phyloP scores from a whole-genome alignment of 2,329 filamentous ascomycete genomes.

The Graphilbum fragrans region DNA sequence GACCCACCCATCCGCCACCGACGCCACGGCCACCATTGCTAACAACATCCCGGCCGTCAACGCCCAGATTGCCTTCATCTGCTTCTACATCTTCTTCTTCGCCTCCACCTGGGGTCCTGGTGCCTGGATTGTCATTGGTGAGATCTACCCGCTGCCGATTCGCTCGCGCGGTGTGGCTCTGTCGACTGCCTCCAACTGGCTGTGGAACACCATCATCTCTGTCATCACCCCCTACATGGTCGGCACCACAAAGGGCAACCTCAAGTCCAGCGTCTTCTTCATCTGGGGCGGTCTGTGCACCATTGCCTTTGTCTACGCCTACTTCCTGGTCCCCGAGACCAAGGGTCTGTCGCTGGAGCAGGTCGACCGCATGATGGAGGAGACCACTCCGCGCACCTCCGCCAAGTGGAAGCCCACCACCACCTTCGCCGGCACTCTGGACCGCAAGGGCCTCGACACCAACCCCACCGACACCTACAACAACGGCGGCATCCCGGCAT shows the following conservation, averaged over 20 bases:
- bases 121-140: constrained; percentile 73
- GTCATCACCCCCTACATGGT: constrained; percentile 49
- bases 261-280: constrained; percentile 62
- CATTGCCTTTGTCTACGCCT: constrained; percentile 49
- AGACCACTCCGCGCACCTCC: constrained; percentile 66
- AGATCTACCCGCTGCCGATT: constrained; percentile 83
- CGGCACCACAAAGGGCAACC: constrained; percentile 46
- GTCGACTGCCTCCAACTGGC: constrained; percentile 83
- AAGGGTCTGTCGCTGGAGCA: constrained; percentile 69
- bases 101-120: constrained; percentile 80
- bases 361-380: constrained; percentile 81
- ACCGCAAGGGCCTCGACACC: neutral
- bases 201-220: constrained; percentile 58
- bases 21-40: constrained; percentile 26
- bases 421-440: constrained; percentile 44
- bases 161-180: constrained; percentile 78
- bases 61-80: constrained; percentile 77
- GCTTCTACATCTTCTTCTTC: constrained; percentile 89
- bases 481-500: neutral
- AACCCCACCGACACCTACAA: neutral
- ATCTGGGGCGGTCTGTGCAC: constrained; percentile 60
- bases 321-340: constrained; percentile 63
- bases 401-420: constrained; percentile 61
- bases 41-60: constrained; percentile 46
- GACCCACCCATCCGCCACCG: constrained; percentile 30